A percentile compares a stretch with the other conserved stretches of the same genome.
These are phyloP conservation scores for Coemansia sp. DNA, from an alignment of 192 early-diverging fungal genomes.

Conservation along the genomic window DNA sequence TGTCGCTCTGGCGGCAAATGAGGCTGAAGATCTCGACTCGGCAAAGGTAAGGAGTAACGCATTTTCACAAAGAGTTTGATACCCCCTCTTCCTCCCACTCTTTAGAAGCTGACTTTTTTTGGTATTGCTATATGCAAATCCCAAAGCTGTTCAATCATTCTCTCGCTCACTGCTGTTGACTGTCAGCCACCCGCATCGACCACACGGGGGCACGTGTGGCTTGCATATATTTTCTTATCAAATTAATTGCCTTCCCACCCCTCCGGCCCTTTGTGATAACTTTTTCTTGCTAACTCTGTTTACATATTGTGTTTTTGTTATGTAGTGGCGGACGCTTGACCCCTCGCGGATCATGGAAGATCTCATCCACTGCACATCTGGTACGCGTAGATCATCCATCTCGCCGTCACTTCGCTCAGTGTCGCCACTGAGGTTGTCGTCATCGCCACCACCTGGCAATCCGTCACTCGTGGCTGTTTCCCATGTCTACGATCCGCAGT, in stretches of 20 bases:
- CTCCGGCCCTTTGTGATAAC: neutral
- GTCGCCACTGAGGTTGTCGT: slow-evolving; percentile 6
- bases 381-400: slow-evolving; percentile 29
- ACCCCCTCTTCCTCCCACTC: neutral
- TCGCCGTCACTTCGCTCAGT: slow-evolving; percentile 34
- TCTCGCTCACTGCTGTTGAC: neutral
- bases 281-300: neutral
- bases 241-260: slow-evolving; percentile 9
- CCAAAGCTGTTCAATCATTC: neutral
- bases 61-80: neutral
- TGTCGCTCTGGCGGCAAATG: slow-evolving; percentile 48
- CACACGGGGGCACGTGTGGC: slow-evolving; percentile 7
- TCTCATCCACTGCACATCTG: slow-evolving; percentile 42
- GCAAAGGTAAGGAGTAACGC: slow-evolving; percentile 50
- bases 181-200: slow-evolving; percentile 7
- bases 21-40: slow-evolving; percentile 49
- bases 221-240: neutral
- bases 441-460: slow-evolving; percentile 4
- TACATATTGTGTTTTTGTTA: neutral
- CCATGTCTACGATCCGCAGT: slow-evolving; percentile 17
- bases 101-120: neutral
- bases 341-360: slow-evolving; percentile 54
- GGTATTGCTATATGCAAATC: neutral
- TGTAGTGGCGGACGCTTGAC: slow-evolving; percentile 52
- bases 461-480: slow-evolving; percentile 36